These are phyloP conservation scores for Golubevia sp. DNA, from an alignment of 1,284 basidiomycete species.

Conservation along the genomic window DNA sequence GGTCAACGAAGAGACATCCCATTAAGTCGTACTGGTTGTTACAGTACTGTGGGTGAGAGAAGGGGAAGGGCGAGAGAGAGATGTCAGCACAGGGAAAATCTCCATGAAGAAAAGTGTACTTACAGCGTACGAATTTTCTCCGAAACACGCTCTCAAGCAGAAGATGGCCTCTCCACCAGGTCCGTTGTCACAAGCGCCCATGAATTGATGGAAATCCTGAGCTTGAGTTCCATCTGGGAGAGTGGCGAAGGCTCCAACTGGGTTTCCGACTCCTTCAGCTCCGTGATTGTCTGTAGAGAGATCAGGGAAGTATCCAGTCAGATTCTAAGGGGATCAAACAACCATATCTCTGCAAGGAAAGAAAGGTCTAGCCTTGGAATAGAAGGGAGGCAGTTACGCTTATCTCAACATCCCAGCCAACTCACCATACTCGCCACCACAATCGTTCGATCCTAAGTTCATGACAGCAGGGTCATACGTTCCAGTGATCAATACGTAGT, in stretches of 20 bases:
- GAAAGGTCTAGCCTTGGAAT: no score
- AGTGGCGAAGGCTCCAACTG: slow-evolving; percentile 40
- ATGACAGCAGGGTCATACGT: slow-evolving; percentile 42
- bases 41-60: slow-evolving; percentile 27
- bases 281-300: slow-evolving; percentile 19
- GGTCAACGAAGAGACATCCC: slow-evolving; percentile 34
- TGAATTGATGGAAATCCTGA: slow-evolving; percentile 36
- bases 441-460: slow-evolving; percentile 44
- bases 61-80: no score
- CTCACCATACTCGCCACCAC: slow-evolving; percentile 5
- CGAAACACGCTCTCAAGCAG: slow-evolving; percentile 37
- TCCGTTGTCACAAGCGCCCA: slow-evolving; percentile 53
- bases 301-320: not conserved
- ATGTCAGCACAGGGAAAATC: not conserved
- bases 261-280: slow-evolving; percentile 41
- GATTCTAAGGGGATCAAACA: not conserved
- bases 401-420: no score
- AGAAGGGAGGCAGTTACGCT: not conserved
- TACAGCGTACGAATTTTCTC: slow-evolving; percentile 18
- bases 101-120: not conserved
- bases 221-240: no score
- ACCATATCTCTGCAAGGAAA: no score
- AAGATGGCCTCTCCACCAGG: slow-evolving; percentile 37
- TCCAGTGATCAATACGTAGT: slow-evolving; percentile 41
- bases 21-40: slow-evolving; percentile 45